These are phyloP conservation scores for Fusarium pseudonygamai DNA, from an alignment of 2,329 filamentous ascomycete species.

Conservation along the genomic window DNA sequence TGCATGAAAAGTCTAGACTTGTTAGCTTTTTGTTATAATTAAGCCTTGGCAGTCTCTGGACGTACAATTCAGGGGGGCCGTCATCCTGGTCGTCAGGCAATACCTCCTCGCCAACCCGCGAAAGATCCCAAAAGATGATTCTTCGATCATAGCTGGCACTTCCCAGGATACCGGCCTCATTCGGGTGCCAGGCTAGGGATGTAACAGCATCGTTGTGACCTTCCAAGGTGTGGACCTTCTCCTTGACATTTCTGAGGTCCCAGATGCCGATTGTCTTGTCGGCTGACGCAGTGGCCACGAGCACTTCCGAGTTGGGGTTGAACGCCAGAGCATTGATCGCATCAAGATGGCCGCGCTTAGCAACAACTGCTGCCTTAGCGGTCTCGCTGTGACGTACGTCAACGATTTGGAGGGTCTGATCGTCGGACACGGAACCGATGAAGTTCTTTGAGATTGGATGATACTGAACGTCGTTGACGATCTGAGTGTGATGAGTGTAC, in stretches of 20 bases:
- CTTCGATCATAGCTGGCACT: constrained; percentile 93
- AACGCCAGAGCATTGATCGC: constrained; percentile 97
- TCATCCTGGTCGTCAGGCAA: constrained; percentile 94
- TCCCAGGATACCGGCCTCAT: constrained; percentile 86
- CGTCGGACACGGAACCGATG: constrained; percentile 94
- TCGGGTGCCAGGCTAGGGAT: constrained; percentile 93
- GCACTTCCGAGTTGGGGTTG: constrained; percentile 88
- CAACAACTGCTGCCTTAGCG: constrained; percentile 74
- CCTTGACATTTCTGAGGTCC: constrained; percentile 91
- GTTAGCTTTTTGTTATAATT: constrained; percentile 30
- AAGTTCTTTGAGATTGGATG: constrained; percentile 86
- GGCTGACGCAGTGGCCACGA: constrained; percentile 91
- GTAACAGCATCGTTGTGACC: constrained; percentile 91
- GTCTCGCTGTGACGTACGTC: constrained; percentile 78
- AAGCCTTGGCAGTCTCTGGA: constrained; percentile 33
- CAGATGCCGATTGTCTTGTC: constrained; percentile 96
- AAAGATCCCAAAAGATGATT: constrained; percentile 96
- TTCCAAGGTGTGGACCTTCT: constrained; percentile 89
- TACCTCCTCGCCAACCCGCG: constrained; percentile 91
- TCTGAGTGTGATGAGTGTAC: constrained; percentile 88
- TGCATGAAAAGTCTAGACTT: constrained; percentile 88
- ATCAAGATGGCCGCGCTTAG: constrained; percentile 81
- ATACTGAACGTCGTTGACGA: constrained; percentile 97
- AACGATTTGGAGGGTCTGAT: constrained; percentile 90
- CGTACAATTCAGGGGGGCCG: constrained; percentile 91